Percentiles rank a stretch among this genome's conserved stretches.
Evolutionary conservation across 768 basidiomycete genomes (phyloP).

Genomic region (Naganishia vishniacii): DNA sequence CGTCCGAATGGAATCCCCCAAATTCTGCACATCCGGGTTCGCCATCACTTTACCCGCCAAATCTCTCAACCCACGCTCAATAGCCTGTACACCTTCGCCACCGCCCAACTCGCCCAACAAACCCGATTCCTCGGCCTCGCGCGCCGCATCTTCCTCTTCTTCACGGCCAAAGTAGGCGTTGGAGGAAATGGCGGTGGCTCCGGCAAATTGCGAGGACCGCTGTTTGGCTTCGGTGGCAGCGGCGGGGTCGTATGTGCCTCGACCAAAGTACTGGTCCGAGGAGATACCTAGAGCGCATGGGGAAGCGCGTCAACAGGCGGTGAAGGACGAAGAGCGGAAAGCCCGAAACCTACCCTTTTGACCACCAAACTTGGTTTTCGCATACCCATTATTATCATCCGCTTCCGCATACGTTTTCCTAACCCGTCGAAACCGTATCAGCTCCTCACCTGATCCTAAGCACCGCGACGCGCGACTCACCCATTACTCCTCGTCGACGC

Average conservation of each 20-base stretch:
- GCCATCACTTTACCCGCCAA: slow-evolving; percentile 45
- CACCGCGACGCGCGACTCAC: slow-evolving; percentile 1
- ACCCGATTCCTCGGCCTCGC: slow-evolving; percentile 47
- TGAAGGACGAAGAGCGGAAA: background rate
- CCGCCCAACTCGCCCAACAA: slow-evolving; percentile 39
- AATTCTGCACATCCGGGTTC: slow-evolving; percentile 48
- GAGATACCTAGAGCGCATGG: slow-evolving; percentile 62
- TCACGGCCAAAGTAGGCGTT: slow-evolving; percentile 95
- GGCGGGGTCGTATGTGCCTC: slow-evolving; percentile 74
- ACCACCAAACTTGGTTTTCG: slow-evolving; percentile 80
- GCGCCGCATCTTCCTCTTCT: slow-evolving; percentile 56
- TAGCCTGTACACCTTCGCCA: slow-evolving; percentile 42
- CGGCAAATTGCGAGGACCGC: slow-evolving; percentile 77
- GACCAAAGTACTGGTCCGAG: slow-evolving; percentile 94
- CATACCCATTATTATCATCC: slow-evolving; percentile 63
- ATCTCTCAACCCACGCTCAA: slow-evolving; percentile 47
- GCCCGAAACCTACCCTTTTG: slow-evolving; percentile 62
- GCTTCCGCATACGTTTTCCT: slow-evolving; percentile 47
- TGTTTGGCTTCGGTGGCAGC: slow-evolving; percentile 69
- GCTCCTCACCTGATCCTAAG: background rate
- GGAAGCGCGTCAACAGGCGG: background rate
- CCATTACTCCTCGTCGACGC: slow-evolving; percentile 9
- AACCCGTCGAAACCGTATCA: background rate
- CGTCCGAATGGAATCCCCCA: slow-evolving; percentile 42
- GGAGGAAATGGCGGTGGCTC: slow-evolving; percentile 87